Conservation (phyloP, 345 rosid species). For the Acer saccharum region DNA sequence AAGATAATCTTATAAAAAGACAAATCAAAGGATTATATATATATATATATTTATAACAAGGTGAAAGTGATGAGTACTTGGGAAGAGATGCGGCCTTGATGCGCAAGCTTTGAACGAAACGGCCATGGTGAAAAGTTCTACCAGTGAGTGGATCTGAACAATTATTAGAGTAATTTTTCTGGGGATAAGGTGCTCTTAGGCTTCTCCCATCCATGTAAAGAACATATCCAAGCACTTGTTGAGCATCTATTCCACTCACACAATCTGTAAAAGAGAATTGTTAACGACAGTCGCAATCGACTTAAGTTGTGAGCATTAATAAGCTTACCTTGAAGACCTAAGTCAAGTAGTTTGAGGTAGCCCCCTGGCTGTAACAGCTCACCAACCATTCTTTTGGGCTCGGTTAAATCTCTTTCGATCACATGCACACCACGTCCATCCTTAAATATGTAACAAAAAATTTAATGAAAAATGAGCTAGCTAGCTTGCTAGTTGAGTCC, state of each 20-base stretch:
- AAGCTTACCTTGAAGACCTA: constrained; percentile 55
- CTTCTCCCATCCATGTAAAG: constrained; percentile 47
- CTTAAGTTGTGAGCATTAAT: too few species aligned
- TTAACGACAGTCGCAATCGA: too few species aligned
- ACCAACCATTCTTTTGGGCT: constrained; percentile 63
- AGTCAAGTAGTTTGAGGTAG: constrained; percentile 51
- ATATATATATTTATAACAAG: too few species aligned
- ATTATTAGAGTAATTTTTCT: constrained; percentile 26
- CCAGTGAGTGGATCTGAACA: constrained; percentile 39
- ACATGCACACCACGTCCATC: constrained; percentile 58
- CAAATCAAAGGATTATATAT: too few species aligned
- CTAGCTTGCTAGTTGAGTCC: too few species aligned
- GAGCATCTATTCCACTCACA: constrained; percentile 51
- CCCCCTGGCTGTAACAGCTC: constrained; percentile 71
- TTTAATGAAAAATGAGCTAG: not conserved
- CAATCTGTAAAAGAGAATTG: constrained; percentile 33
- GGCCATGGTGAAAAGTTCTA: constrained; percentile 55
- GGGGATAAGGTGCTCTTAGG: constrained; percentile 40
- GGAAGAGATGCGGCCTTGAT: constrained; percentile 53
- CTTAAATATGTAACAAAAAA: not conserved
- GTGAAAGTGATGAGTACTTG: constrained; percentile 20
- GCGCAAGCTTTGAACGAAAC: constrained; percentile 57
- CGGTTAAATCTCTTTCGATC: constrained; percentile 58
- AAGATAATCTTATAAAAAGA: too few species aligned
- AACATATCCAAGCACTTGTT: constrained; percentile 45